A percentile compares a stretch with the other conserved stretches of the same genome.
These are phyloP conservation scores for Aureobasidium sp. DNA, from an alignment of 2,329 filamentous ascomycete genomes.

Conservation along the genomic window DNA sequence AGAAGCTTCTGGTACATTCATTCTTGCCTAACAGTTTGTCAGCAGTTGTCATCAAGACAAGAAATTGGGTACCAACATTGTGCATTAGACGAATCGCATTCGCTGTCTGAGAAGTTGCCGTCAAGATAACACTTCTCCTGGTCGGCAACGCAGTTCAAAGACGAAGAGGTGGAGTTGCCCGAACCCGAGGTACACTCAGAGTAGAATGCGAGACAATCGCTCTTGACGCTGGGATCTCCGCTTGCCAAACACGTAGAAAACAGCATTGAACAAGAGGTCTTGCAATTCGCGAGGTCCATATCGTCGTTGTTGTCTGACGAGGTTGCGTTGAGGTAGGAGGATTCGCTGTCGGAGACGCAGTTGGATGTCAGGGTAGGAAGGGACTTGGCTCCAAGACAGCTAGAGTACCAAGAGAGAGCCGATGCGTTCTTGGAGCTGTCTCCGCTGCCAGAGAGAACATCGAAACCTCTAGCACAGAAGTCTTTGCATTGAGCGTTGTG, in stretches of 20 bases:
- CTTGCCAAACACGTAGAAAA: background rate
- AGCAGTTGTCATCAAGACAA: no score
- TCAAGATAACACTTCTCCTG: no score
- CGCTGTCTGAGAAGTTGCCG: no score
- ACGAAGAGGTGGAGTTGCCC: background rate
- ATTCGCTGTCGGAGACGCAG: background rate
- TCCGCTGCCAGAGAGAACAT: background rate
- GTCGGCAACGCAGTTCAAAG: background rate
- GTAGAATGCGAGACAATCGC: background rate
- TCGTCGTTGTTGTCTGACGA: no score
- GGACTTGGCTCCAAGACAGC: background rate
- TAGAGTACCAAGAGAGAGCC: background rate
- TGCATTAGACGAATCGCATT: no score
- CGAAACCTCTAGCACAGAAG: background rate
- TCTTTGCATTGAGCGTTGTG: constrained; percentile 5
- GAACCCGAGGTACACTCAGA: background rate
- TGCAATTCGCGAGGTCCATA: background rate
- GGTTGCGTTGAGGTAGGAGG: background rate
- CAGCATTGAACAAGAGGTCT: background rate
- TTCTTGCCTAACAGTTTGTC: background rate
- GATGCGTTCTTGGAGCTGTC: background rate
- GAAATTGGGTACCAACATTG: no score
- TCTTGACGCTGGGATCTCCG: background rate
- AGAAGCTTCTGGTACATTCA: background rate
- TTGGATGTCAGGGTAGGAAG: background rate